phyloP scores from a whole-genome alignment of 108 stramenopile genomes.

The Seminavis robusta region DNA sequence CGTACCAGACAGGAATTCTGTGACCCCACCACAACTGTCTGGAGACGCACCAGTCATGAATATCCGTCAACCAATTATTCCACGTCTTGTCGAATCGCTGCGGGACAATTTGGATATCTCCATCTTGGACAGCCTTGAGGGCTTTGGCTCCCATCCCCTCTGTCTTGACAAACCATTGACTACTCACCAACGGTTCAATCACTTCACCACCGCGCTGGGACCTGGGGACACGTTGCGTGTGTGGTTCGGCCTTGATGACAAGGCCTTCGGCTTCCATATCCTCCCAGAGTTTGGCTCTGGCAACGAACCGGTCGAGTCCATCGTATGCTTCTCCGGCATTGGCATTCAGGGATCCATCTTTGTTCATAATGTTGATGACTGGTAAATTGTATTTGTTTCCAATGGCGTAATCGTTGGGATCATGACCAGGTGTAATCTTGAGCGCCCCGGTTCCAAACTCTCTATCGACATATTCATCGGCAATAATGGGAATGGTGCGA shows the following conservation, averaged over 20 bases:
- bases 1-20: conserved; percentile 93
- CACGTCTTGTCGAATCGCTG: conserved; percentile 90
- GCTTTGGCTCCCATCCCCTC: conserved; percentile 90
- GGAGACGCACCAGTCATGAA: conserved; percentile 96
- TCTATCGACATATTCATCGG: conserved; percentile 95
- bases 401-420: conserved; percentile 95
- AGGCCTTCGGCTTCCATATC: conserved; percentile 86
- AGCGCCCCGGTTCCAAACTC: conserved; percentile 95
- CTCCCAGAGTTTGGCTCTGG: conserved; percentile 79
- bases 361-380: conserved; percentile 96
- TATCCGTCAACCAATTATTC: conserved; percentile 91
- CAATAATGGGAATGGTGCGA: conserved; percentile 84
- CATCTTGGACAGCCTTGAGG: conserved; percentile 80
- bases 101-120: conserved; percentile 91
- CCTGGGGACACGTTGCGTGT: conserved; percentile 91
- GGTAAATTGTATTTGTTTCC: conserved; percentile 90
- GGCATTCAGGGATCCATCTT: conserved; percentile 86
- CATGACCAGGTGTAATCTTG: conserved; percentile 97
- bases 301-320: conserved; percentile 93
- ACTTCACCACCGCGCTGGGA: conserved; percentile 98
- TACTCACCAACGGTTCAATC: conserved; percentile 96
- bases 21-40: conserved; percentile 98
- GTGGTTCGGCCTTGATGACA: conserved; percentile 79
- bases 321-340: conserved; percentile 82
- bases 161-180: conserved; percentile 98